These are phyloP conservation scores for Emergomyces pasteurianus DNA, from an alignment of 2,329 filamentous ascomycete genomes.

Conservation along the genomic window DNA sequence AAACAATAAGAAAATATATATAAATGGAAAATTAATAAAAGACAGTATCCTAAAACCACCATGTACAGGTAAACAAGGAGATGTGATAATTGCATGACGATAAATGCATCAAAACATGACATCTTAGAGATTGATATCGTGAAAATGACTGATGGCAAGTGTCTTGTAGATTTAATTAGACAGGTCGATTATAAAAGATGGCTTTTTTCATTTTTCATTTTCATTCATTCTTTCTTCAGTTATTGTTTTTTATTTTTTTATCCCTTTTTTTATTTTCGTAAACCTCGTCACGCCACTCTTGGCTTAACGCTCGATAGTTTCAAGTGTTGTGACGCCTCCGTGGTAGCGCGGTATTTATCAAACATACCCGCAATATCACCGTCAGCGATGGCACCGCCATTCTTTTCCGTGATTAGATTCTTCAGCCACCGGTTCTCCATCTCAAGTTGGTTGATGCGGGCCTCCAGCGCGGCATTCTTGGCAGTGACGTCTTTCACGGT, in stretches of 20 bases:
- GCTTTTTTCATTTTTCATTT: no score
- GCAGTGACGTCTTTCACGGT: slow-evolving; percentile 74
- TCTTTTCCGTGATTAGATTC: slow-evolving; percentile 71
- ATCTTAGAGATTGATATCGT: not conserved
- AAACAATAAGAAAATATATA: no score
- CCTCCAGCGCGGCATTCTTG: slow-evolving; percentile 62
- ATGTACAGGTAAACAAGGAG: no score
- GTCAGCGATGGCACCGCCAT: slow-evolving; percentile 38
- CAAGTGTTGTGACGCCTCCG: not conserved
- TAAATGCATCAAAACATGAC: not conserved
- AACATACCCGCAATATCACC: slow-evolving; percentile 30
- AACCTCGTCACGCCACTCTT: not conserved
- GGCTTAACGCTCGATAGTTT: not conserved
- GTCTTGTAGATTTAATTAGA: no score
- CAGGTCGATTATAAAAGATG: not conserved
- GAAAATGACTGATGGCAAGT: no score
- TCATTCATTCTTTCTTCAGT: no score
- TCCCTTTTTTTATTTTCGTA: no score
- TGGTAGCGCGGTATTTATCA: slow-evolving; percentile 28
- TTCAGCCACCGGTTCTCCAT: slow-evolving; percentile 75
- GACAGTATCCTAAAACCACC: no score
- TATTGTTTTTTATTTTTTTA: no score
- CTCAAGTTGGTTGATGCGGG: slow-evolving; percentile 63
- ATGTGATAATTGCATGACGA: no score
- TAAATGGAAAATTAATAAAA: no score